These are phyloP conservation scores for Halteria grandinella DNA, from an alignment of 73 alveolate genomes.

Conservation along the genomic window DNA sequence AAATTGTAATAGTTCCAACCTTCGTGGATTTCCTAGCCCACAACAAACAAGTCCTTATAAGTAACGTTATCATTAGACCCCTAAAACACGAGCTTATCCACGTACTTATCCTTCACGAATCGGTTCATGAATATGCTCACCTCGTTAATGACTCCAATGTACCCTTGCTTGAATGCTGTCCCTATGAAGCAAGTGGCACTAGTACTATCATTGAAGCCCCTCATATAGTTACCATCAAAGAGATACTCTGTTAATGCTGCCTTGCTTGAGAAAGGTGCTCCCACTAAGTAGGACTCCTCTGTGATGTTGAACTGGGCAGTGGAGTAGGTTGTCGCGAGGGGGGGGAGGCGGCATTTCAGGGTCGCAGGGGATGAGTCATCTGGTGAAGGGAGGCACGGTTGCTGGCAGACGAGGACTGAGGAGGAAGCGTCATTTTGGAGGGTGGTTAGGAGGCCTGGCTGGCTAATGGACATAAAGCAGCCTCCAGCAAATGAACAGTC, in stretches of 20 bases:
- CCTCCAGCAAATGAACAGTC: conserved; percentile 52
- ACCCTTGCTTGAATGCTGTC: background rate
- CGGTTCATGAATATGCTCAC: conserved; percentile 19
- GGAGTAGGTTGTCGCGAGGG: conserved; percentile 27
- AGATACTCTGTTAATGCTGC: too few relatives aligned
- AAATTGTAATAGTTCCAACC: conserved; percentile 36
- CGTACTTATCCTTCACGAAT: background rate
- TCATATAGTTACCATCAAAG: too few relatives aligned
- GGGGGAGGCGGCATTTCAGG: background rate
- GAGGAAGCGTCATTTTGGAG: too few relatives aligned
- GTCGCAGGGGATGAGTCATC: background rate
- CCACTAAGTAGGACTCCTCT: background rate
- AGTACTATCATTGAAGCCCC: too few relatives aligned
- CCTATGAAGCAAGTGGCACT: conserved; percentile 4
- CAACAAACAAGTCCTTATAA: conserved; percentile 12
- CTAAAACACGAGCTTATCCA: background rate
- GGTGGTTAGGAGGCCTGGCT: too few relatives aligned
- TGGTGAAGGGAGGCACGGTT: background rate
- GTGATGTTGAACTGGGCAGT: conserved; percentile 13
- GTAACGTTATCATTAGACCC: conserved; percentile 1
- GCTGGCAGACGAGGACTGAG: too few relatives aligned
- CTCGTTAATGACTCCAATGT: conserved; percentile 14
- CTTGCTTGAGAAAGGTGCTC: background rate
- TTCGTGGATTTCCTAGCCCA: conserved; percentile 26
- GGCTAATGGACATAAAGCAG: background rate